phyloP scores from a whole-genome alignment of 345 rosid species.

The Sapria himalayana region DNA sequence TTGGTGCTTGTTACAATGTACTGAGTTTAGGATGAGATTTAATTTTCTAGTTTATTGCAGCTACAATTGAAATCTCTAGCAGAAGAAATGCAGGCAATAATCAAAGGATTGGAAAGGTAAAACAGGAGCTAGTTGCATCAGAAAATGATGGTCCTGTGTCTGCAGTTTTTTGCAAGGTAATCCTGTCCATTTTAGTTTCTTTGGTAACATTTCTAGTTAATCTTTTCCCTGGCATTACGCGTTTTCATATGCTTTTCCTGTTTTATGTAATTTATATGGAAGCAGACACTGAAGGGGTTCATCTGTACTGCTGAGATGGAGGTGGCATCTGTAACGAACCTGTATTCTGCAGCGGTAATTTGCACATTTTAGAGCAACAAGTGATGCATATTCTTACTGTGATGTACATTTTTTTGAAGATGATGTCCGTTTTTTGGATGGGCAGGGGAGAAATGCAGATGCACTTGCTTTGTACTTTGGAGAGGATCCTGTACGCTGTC shows the following conservation, averaged over 20 bases:
- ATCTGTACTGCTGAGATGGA: conserved; percentile 65
- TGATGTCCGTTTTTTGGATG: conserved; percentile 2
- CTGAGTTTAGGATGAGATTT: conserved; percentile 8
- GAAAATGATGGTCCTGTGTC: conserved; percentile 37
- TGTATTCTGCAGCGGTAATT: conserved; percentile 76
- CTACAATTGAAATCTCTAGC: conserved; percentile 84
- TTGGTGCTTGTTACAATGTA: background rate
- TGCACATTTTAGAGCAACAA: conserved; percentile 8
- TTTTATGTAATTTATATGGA: too few species aligned
- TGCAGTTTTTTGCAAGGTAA: conserved; percentile 40
- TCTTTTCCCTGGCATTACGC: conserved; percentile 8
- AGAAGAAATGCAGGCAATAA: conserved; percentile 95
- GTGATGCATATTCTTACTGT: background rate
- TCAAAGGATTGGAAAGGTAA: conserved; percentile 88
- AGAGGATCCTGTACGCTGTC: conserved; percentile 84
- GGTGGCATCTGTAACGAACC: conserved; percentile 56
- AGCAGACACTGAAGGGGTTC: conserved; percentile 61
- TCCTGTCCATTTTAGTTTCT: conserved; percentile 1
- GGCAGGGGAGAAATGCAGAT: conserved; percentile 71
- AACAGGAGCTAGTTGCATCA: conserved; percentile 61
- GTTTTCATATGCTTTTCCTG: conserved; percentile 2
- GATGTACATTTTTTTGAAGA: background rate
- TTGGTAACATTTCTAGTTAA: background rate
- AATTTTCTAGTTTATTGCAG: conserved; percentile 19
- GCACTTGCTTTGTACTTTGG: conserved; percentile 82